Evolutionary conservation across 257 asterid genomes (phyloP).

Genomic region (Craterostigma plantagineum): DNA sequence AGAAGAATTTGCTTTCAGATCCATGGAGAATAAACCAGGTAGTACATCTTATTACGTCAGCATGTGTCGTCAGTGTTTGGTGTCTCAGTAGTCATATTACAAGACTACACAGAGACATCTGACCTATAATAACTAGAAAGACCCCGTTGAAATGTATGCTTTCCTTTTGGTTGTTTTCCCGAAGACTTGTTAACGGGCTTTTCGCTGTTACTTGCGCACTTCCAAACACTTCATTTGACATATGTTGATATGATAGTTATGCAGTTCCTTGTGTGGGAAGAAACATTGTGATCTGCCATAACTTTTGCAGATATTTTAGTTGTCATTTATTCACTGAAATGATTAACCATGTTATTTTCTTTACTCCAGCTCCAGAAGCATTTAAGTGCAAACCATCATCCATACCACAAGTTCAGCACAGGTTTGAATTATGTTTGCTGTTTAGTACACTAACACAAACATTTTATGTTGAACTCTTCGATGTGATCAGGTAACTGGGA

Average conservation of each 20-base stretch:
- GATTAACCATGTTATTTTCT: not conserved
- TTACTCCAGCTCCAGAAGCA: constrained; percentile 69
- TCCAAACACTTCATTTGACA: too few relatives aligned
- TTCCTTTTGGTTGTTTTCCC: too few relatives aligned
- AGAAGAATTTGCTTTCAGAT: constrained; percentile 84
- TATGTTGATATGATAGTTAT: too few relatives aligned
- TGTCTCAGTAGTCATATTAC: not conserved
- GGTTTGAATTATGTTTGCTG: constrained; percentile 23
- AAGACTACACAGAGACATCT: not conserved
- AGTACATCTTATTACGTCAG: constrained; percentile 19
- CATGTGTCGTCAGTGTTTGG: not conserved
- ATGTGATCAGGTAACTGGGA: constrained; percentile 71
- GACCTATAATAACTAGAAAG: too few relatives aligned
- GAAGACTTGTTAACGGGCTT: too few relatives aligned
- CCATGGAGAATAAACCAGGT: constrained; percentile 98
- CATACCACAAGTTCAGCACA: constrained; percentile 95
- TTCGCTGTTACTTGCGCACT: too few relatives aligned
- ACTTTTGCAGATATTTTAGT: too few relatives aligned
- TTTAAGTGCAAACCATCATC: constrained; percentile 54
- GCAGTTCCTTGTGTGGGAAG: too few relatives aligned
- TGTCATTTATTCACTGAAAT: too few relatives aligned
- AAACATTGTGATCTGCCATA: too few relatives aligned
- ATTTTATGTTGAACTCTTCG: not conserved
- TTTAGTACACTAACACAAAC: not conserved
- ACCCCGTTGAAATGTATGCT: too few relatives aligned